Conservation (phyloP, 164 flowering plant species). For the Malania oleifera region DNA sequence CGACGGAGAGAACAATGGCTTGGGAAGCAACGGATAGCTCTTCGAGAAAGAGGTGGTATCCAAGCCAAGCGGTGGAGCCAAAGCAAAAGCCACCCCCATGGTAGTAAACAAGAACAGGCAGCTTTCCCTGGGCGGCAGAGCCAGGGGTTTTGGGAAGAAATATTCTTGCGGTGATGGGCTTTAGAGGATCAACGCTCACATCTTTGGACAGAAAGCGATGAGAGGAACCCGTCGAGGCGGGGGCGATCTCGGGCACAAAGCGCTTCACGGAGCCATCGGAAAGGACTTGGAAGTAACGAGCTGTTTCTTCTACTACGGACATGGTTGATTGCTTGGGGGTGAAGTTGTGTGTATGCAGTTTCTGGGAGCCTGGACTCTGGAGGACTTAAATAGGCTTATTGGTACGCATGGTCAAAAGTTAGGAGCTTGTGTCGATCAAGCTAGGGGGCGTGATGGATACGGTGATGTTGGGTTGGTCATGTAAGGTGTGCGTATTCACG, state of each 20-base stretch:
- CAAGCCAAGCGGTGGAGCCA: constrained; percentile 80
- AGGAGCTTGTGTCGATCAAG: no score
- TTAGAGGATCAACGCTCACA: constrained; percentile 41
- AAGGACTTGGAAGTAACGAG: constrained; percentile 57
- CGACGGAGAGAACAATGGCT: constrained; percentile 57
- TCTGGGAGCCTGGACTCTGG: not conserved
- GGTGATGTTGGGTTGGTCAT: constrained; percentile 12
- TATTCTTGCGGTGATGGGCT: constrained; percentile 56
- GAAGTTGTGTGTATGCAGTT: not conserved
- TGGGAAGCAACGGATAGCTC: constrained; percentile 37
- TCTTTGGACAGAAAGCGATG: constrained; percentile 62
- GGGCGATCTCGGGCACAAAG: constrained; percentile 36
- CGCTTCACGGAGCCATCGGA: constrained; percentile 67
- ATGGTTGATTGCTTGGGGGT: constrained; percentile 17
- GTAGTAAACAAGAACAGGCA: constrained; percentile 64
- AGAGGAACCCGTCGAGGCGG: constrained; percentile 26
- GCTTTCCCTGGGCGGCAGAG: constrained; percentile 6
- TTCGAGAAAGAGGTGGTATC: constrained; percentile 68
- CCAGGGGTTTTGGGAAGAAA: constrained; percentile 39
- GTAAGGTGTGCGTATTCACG: constrained; percentile 8
- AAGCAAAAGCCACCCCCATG: constrained; percentile 97
- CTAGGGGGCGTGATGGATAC: no score
- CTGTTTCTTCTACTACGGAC: constrained; percentile 56
- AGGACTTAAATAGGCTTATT: not conserved
- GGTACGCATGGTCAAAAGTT: no score